Base-by-base conservation (phyloP, 2,329 filamentous ascomycete genomes). In the Aschersonia sp. region DNA sequence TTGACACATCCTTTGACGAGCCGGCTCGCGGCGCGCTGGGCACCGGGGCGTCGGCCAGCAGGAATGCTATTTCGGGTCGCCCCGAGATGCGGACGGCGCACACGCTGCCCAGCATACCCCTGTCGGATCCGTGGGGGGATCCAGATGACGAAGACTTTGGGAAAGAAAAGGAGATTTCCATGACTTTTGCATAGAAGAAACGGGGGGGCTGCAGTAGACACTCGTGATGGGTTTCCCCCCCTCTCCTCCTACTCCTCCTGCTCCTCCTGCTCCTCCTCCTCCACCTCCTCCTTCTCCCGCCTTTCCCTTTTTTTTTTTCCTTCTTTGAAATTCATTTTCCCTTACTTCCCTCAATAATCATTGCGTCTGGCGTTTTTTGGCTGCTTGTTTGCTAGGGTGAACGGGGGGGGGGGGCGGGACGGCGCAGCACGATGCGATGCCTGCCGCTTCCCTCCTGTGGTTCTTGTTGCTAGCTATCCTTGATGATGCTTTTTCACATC, bases 161-260 rank as follows among this genome's bases (percentile, higher is more conserved):
- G 14, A 74, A 76, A 57, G 83, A 87, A 62, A 78, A 79, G 60
- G 83, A 87, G 63, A 85, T 90, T 53, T 75, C 77, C 33, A 84
- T 90, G 83, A 87, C 83, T 52, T 90, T 90, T 76, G 85, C 83
- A 63, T 86, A 68, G 54, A 2, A 42, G 31, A 8, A 31, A 30
- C 30, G 30, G 30, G 32, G 12, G 6, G 22, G 22, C 22, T 22
- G 22, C 22, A 22, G 22, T 22, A 22, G 22, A 22, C 22, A 22
- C 22, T 22, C 22, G 22, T 2, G 22, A 22, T 22, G 22, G 22
- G 22, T 0, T 22, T 4, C 22, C 22, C 22, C 22, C 22, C 22
- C 22, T 22, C 22, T 22, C 22, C 22, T 22, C 22, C 22, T 22
- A 4, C 22, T 22, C 22, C 22, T 22, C 22, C 4, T 22, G 2